A percentile compares a stretch with the other conserved stretches of the same genome.
Evolutionary conservation across 805 yeast species (phyloP).

Genomic region (Candida sanyiensis): DNA sequence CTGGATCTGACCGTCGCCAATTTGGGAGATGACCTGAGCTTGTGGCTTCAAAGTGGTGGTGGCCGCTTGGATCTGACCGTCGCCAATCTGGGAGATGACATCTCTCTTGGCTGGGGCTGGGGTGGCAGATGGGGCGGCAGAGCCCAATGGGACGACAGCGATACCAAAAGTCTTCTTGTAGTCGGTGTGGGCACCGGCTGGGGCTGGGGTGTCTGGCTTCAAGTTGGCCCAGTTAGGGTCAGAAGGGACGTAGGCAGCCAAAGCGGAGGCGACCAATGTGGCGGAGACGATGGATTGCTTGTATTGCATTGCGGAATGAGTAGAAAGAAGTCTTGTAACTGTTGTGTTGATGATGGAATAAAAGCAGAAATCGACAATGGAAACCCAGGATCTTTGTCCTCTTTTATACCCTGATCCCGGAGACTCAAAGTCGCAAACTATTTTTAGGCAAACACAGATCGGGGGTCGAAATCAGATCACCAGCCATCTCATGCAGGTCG

Average conservation of each 20-base stretch:
- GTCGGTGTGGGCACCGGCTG: slow-evolving; percentile 32
- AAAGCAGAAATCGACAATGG: too few relatives aligned
- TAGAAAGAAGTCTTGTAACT: slow-evolving; percentile 1
- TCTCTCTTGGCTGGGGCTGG: slow-evolving; percentile 14
- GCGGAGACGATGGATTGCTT: slow-evolving; percentile 37
- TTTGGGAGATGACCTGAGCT: slow-evolving; percentile 24
- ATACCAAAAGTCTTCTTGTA: slow-evolving; percentile 37
- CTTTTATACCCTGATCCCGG: too few relatives aligned
- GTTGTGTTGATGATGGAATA: background rate
- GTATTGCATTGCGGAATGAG: slow-evolving; percentile 37
- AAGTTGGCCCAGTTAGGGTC: slow-evolving; percentile 43
- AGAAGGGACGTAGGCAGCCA: slow-evolving; percentile 62
- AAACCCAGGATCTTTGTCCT: too few relatives aligned
- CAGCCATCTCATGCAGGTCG: background rate
- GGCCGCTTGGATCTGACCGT: slow-evolving; percentile 23
- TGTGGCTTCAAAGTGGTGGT: slow-evolving; percentile 11
- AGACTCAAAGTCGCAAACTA: too few relatives aligned
- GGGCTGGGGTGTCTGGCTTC: slow-evolving; percentile 35
- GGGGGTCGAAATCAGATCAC: slow-evolving; percentile 1
- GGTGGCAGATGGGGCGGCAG: slow-evolving; percentile 20
- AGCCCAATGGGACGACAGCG: slow-evolving; percentile 33
- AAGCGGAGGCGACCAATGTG: slow-evolving; percentile 39
- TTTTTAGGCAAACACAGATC: too few relatives aligned
- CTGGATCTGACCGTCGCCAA: slow-evolving; percentile 30
- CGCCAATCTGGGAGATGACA: slow-evolving; percentile 21